Evolutionary conservation across 2,329 filamentous ascomycete genomes (phyloP).

Genomic region (Talaromyces sp.): DNA sequence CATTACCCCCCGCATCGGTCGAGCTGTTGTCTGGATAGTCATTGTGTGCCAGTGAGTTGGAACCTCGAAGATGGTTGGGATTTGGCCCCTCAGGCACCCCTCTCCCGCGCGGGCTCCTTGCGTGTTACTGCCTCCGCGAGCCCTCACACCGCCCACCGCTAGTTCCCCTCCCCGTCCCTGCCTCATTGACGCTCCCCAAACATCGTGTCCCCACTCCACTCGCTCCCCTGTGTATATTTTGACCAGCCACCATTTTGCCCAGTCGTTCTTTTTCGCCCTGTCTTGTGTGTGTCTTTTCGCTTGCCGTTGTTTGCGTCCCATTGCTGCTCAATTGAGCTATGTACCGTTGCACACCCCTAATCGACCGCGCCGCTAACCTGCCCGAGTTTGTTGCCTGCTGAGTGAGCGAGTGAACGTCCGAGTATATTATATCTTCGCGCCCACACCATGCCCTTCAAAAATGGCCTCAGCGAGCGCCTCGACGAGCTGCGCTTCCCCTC

Average conservation of each 20-base stretch:
- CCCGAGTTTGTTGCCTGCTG: neutral
- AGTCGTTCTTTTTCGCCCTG: neutral
- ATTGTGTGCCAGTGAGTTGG: neutral
- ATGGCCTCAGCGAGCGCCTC: slow-evolving; percentile 61
- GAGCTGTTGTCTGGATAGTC: neutral
- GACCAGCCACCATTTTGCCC: neutral
- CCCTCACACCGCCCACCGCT: slow-evolving; percentile 11
- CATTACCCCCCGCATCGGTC: neutral
- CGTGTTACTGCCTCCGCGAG: slow-evolving; percentile 8
- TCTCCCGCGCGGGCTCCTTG: slow-evolving; percentile 7
- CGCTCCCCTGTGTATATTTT: slow-evolving; percentile 3
- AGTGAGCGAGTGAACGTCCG: neutral
- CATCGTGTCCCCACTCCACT: neutral
- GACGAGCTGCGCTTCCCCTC: slow-evolving; percentile 75
- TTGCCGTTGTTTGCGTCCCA: neutral
- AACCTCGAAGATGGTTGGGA: neutral
- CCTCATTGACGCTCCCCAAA: slow-evolving; percentile 5
- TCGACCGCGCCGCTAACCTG: slow-evolving; percentile 6
- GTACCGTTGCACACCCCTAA: neutral
- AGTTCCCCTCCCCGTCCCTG: slow-evolving; percentile 6
- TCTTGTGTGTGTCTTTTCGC: neutral
- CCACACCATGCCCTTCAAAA: slow-evolving; percentile 60
- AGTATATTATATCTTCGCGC: slow-evolving; percentile 1
- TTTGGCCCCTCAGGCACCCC: slow-evolving; percentile 12
- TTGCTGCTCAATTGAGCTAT: slow-evolving; percentile 1